Evolutionary conservation across 2,329 filamentous ascomycete species (phyloP).

Genomic region (Helotiales sp.): DNA sequence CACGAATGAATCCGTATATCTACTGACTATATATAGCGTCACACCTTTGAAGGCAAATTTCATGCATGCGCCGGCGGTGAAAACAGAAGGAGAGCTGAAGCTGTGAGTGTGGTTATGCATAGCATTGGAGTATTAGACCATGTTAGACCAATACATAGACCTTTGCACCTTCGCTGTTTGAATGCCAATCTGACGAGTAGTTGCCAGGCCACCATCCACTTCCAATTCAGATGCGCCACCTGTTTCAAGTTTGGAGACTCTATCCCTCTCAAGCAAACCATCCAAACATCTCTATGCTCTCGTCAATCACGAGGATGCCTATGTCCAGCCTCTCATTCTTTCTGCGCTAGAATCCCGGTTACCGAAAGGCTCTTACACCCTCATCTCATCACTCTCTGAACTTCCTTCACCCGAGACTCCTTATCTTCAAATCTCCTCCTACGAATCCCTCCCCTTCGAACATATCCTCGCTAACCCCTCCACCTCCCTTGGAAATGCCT

Average conservation of each 20-base stretch:
- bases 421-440: slow-evolving; percentile 75
- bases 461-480: slow-evolving; percentile 62
- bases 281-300: slow-evolving; percentile 60
- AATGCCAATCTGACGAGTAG: slow-evolving; percentile 25
- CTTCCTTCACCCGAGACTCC: slow-evolving; percentile 22
- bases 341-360: slow-evolving; percentile 67
- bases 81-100: slow-evolving; percentile 72
- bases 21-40: slow-evolving; percentile 55
- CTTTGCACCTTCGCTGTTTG: background rate
- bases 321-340: slow-evolving; percentile 84
- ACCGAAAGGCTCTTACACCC: slow-evolving; percentile 51
- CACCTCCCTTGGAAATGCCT: slow-evolving; percentile 77
- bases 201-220: slow-evolving; percentile 17
- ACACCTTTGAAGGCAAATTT: slow-evolving; percentile 93
- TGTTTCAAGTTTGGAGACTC: slow-evolving; percentile 15
- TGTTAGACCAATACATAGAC: slow-evolving; percentile 34
- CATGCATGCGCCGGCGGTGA: slow-evolving; percentile 65
- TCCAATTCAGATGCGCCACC: no score
- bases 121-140: slow-evolving; percentile 34
- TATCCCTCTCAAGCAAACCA: slow-evolving; percentile 29
- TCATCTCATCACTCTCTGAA: slow-evolving; percentile 51
- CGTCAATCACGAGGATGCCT: slow-evolving; percentile 82
- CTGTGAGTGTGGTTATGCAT: slow-evolving; percentile 66
- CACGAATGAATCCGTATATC: background rate
- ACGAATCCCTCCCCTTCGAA: slow-evolving; percentile 86